Conservation (phyloP, 129 eudicot genomes). For the Escallonia herrerae region DNA sequence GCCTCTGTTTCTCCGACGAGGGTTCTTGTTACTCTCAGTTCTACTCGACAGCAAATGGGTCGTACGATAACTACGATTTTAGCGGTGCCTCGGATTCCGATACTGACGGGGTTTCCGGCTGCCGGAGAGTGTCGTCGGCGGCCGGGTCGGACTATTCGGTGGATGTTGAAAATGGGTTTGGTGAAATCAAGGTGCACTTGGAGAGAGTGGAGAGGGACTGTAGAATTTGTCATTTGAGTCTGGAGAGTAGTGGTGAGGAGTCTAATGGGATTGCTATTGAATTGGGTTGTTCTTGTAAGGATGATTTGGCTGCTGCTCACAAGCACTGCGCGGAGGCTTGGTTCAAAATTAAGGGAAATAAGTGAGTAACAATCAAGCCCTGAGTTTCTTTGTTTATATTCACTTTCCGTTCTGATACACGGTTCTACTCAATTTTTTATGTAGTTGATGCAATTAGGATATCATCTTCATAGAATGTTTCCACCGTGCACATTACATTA, state of each 20-base stretch:
- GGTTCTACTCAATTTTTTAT: too few species aligned
- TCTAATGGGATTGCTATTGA: conserved; percentile 48
- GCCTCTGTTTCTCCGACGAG: conserved; percentile 44
- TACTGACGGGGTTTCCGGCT: conserved; percentile 21
- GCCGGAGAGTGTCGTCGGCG: conserved; percentile 25
- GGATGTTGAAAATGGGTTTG: conserved; percentile 26
- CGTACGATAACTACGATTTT: conserved; percentile 27
- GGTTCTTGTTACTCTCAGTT: conserved; percentile 68
- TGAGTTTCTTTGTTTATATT: not conserved
- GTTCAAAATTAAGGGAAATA: conserved; percentile 93
- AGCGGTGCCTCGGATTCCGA: conserved; percentile 9
- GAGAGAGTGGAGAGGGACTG: conserved; percentile 45
- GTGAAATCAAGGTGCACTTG: conserved; percentile 26
- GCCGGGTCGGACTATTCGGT: conserved; percentile 33
- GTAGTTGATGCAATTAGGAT: too few species aligned
- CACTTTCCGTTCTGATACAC: too few species aligned
- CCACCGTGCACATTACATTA: too few species aligned
- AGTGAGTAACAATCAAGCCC: conserved; percentile 34
- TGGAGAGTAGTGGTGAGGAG: conserved; percentile 24
- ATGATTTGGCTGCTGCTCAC: conserved; percentile 84
- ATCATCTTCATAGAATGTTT: too few species aligned
- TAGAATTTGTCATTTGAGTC: conserved; percentile 72
- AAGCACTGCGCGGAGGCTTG: conserved; percentile 84
- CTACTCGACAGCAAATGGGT: conserved; percentile 46
- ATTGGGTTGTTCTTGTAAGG: conserved; percentile 88